Conservation (phyloP, 345 rosid genomes). For the Brassica cretica region DNA sequence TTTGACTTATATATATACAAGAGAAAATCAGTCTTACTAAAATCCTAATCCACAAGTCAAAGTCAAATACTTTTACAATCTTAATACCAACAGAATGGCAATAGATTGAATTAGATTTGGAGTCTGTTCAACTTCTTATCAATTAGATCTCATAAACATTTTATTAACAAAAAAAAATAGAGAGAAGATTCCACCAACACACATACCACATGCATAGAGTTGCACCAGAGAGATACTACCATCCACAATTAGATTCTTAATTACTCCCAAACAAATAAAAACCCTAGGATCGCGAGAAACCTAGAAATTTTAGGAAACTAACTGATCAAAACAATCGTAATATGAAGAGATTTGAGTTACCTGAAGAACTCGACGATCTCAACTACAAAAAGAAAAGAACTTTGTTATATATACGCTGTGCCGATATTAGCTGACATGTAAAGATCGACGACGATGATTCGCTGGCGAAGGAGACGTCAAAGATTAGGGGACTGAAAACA, state of each 20-base stretch:
- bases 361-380: slow-evolving; percentile 15
- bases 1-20: not conserved
- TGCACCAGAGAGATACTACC: slow-evolving; percentile 21
- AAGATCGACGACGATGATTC: not conserved
- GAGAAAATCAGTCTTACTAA: not conserved
- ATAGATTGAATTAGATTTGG: not conserved
- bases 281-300: not conserved
- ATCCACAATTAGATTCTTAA: not conserved
- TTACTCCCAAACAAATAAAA: not conserved
- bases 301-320: not conserved
- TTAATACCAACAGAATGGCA: not conserved
- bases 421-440: slow-evolving; percentile 2
- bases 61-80: not conserved
- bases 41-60: not conserved
- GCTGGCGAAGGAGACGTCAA: slow-evolving; percentile 24
- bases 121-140: not conserved
- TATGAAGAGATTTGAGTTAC: slow-evolving; percentile 6
- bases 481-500: not conserved
- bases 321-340: slow-evolving; percentile 1
- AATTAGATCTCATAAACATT: not conserved
- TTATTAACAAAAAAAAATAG: not conserved
- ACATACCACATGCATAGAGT: slow-evolving; percentile 25
- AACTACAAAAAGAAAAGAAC: not conserved
- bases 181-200: slow-evolving; percentile 7
- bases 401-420: not conserved